phyloP scores from a whole-genome alignment of 139 green algal species.

The Chlorella sp. region DNA sequence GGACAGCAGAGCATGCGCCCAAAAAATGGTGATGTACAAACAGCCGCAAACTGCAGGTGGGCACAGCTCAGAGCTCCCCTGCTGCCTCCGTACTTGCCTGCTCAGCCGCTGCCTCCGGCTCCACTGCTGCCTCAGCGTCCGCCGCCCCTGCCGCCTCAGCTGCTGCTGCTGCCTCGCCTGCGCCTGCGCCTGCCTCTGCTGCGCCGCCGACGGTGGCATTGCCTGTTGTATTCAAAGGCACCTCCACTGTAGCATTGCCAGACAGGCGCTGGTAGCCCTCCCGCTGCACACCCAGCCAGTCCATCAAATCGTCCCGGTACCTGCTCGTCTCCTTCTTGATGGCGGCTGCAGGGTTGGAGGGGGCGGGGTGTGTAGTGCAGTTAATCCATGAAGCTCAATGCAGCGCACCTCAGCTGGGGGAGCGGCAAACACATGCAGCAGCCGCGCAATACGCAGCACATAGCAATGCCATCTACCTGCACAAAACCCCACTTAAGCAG shows the following conservation, averaged over 20 bases:
- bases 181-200: not conserved
- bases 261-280: slow-evolving; percentile 14
- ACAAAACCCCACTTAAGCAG: too few species aligned
- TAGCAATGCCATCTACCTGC: too few species aligned
- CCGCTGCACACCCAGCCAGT: slow-evolving; percentile 33
- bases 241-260: not conserved
- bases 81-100: not conserved
- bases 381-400: too few species aligned
- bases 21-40: too few species aligned
- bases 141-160: not conserved
- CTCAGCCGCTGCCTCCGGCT: not conserved
- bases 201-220: not conserved
- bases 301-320: slow-evolving; percentile 45
- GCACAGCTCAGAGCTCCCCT: not conserved
- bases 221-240: not conserved
- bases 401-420: too few species aligned
- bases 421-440: too few species aligned
- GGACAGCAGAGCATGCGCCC: not conserved
- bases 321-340: slow-evolving; percentile 30
- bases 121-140: not conserved
- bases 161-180: not conserved
- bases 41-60: too few species aligned
- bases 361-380: not conserved
- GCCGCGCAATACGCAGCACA: too few species aligned
- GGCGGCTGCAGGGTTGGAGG: not conserved